These are phyloP conservation scores for Fusarium coicis DNA, from an alignment of 2,329 filamentous ascomycete genomes.

Conservation along the genomic window DNA sequence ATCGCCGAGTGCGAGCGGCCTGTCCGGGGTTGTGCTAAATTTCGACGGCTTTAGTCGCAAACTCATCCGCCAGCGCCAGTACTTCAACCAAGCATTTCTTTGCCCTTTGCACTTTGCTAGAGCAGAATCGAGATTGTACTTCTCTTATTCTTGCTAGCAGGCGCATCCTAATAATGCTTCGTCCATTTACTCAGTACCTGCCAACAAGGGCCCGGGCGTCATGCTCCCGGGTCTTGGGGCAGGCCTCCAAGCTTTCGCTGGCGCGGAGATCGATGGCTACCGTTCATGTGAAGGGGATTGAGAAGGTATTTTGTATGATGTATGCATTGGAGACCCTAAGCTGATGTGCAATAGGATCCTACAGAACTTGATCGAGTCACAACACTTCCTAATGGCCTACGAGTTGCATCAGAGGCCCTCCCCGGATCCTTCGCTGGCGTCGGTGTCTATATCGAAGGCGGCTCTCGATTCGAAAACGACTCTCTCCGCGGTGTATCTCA, in stretches of 20 bases:
- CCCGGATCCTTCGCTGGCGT: conserved; percentile 95
- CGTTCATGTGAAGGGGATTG: conserved; percentile 50
- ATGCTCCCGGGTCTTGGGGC: conserved; percentile 40
- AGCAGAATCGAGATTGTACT: conserved; percentile 8
- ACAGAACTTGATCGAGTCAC: conserved; percentile 89
- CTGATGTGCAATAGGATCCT: conserved; percentile 68
- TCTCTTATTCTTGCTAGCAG: conserved; percentile 12
- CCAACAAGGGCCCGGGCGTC: conserved; percentile 42
- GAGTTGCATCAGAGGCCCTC: conserved; percentile 93
- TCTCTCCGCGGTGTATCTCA: conserved; percentile 90
- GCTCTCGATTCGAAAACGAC: conserved; percentile 91
- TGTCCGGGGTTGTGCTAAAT: conserved; percentile 39
- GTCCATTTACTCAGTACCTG: conserved; percentile 50
- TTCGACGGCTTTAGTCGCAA: conserved; percentile 41
- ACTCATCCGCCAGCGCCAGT: conserved; percentile 26
- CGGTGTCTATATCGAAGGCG: conserved; percentile 94
- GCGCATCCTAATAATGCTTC: conserved; percentile 47
- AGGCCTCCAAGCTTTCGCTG: conserved; percentile 36
- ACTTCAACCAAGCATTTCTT: conserved; percentile 16
- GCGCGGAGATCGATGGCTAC: conserved; percentile 48
- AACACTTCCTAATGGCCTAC: conserved; percentile 89
- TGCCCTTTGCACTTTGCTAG: conserved; percentile 23
- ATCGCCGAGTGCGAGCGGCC: conserved; percentile 44
- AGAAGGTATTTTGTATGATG: conserved; percentile 42
- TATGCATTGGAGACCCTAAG: accelerated